phyloP scores from a whole-genome alignment of 768 basidiomycete species.

The Amyloporia xantha region DNA sequence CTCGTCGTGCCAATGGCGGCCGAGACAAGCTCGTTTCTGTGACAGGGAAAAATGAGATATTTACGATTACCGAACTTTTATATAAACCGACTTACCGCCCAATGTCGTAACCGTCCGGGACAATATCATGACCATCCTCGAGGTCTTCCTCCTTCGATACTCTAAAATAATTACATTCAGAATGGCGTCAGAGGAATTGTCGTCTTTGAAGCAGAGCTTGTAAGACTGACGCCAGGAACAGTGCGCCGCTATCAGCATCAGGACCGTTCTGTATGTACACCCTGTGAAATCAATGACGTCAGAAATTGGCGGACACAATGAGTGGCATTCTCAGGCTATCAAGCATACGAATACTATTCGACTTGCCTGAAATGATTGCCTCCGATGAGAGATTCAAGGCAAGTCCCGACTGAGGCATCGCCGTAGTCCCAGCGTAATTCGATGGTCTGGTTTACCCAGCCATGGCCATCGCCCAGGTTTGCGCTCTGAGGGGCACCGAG shows the following conservation, averaged over 20 bases:
- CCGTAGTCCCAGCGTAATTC: slow-evolving; percentile 41
- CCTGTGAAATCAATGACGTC: no score
- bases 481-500: slow-evolving; percentile 31
- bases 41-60: background rate
- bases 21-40: slow-evolving; percentile 33
- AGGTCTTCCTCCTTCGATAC: slow-evolving; percentile 41
- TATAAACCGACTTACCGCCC: slow-evolving; percentile 30
- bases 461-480: slow-evolving; percentile 46
- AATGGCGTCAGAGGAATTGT: no score
- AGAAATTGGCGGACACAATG: no score
- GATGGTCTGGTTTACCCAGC: slow-evolving; percentile 35
- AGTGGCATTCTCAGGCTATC: slow-evolving; percentile 25
- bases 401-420: slow-evolving; percentile 31
- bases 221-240: slow-evolving; percentile 52
- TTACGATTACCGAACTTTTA: no score
- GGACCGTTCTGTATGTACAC: slow-evolving; percentile 56
- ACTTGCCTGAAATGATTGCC: slow-evolving; percentile 43
- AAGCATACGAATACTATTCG: slow-evolving; percentile 1
- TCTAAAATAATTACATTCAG: no score
- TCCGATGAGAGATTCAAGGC: slow-evolving; percentile 37
- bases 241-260: slow-evolving; percentile 37
- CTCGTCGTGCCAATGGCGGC: slow-evolving; percentile 31
- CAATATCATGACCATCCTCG: slow-evolving; percentile 33
- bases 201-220: no score
- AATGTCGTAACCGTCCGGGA: slow-evolving; percentile 43